Percentiles rank a stretch among this genome's conserved stretches.
phyloP scores from a whole-genome alignment of 2,329 filamentous ascomycete genomes.

The Xylaria sp. region DNA sequence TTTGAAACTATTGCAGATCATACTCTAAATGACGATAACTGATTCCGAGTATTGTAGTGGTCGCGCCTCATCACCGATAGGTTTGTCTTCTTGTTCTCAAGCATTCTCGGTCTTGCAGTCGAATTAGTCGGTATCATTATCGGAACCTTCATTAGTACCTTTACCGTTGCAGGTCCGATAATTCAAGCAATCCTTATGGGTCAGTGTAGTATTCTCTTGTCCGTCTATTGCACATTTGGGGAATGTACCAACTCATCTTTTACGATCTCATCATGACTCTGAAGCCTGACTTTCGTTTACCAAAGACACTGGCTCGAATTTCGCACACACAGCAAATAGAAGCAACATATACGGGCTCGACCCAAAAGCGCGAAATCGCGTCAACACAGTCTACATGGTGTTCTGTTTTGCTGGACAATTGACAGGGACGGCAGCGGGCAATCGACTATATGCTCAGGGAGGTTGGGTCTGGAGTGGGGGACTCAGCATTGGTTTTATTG shows the following conservation, averaged over 20 bases:
- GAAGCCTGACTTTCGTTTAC: conserved; percentile 52
- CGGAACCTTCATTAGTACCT: conserved; percentile 74
- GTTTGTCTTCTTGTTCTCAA: conserved; percentile 73
- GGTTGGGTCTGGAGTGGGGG: conserved; percentile 62
- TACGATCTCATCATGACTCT: too few relatives aligned
- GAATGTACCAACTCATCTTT: not conserved
- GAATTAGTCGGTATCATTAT: conserved; percentile 70
- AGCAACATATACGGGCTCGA: conserved; percentile 76
- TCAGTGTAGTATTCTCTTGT: conserved; percentile 6
- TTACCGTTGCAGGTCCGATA: conserved; percentile 75
- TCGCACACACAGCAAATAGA: conserved; percentile 77
- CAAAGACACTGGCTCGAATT: conserved; percentile 78
- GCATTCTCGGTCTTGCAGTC: conserved; percentile 69
- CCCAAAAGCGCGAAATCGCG: conserved; percentile 75
- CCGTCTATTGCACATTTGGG: not conserved
- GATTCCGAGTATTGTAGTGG: conserved; percentile 53
- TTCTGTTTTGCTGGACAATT: conserved; percentile 78
- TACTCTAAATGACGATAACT: not conserved
- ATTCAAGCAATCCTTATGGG: conserved; percentile 62
- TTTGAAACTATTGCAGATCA: not conserved
- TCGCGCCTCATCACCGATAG: conserved; percentile 75
- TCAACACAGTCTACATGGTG: conserved; percentile 87
- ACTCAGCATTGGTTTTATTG: conserved; percentile 54
- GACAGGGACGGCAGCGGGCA: conserved; percentile 71
- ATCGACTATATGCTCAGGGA: conserved; percentile 61